A percentile compares a stretch with the other conserved stretches of the same genome.
phyloP scores from a whole-genome alignment of 768 basidiomycete species.

The Amanita pallidorosea region DNA sequence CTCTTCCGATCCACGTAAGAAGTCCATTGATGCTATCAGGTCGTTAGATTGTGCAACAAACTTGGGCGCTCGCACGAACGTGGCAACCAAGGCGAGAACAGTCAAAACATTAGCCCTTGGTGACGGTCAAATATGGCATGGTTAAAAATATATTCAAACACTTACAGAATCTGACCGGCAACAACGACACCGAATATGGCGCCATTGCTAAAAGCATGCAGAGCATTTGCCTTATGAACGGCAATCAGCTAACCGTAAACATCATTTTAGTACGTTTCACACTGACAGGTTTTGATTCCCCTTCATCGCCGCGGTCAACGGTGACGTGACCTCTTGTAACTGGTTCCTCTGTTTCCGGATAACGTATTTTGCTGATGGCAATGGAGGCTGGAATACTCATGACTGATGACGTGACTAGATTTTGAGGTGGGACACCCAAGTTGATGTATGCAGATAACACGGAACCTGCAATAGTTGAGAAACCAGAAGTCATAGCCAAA shows the following conservation, averaged over 20 bases:
- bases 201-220: conserved; percentile 84
- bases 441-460: conserved; percentile 79
- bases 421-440: conserved; percentile 69
- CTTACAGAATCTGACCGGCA: conserved; percentile 79
- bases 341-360: conserved; percentile 79
- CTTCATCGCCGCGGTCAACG: conserved; percentile 65
- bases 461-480: conserved; percentile 89
- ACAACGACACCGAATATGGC: conserved; percentile 79
- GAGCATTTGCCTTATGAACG: conserved; percentile 47
- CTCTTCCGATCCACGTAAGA: conserved; percentile 81
- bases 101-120: conserved; percentile 74
- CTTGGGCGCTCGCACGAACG: conserved; percentile 18
- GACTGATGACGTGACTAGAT: conserved; percentile 78
- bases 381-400: conserved; percentile 96
- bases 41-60: background rate
- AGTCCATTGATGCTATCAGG: conserved; percentile 59
- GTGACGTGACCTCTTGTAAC: conserved; percentile 75
- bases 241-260: conserved; percentile 1
- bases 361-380: conserved; percentile 79
- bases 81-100: conserved; percentile 70
- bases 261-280: background rate
- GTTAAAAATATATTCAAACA: background rate
- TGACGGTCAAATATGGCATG: background rate
- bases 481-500: conserved; percentile 84
- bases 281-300: conserved; percentile 42